Percentiles rank a stretch among this genome's conserved stretches.
phyloP scores from a whole-genome alignment of 2,329 filamentous ascomycete species.

The Myotisia sp. region DNA sequence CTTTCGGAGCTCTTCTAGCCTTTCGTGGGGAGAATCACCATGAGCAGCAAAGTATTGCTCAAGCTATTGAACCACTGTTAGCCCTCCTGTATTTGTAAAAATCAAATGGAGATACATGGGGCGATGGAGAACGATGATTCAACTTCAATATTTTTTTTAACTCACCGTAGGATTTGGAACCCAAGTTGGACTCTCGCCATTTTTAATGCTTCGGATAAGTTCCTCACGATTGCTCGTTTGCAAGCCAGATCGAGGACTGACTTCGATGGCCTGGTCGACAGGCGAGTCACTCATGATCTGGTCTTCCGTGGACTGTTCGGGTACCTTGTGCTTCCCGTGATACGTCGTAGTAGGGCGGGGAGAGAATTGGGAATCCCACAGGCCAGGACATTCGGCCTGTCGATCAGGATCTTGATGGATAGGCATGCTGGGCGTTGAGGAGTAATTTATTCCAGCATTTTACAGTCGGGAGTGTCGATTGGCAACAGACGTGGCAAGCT shows the following conservation, averaged over 20 bases:
- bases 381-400: slow-evolving; percentile 16
- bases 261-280: slow-evolving; percentile 10
- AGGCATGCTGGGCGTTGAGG: slow-evolving; percentile 15
- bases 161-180: slow-evolving; percentile 47
- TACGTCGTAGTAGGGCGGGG: slow-evolving; percentile 2
- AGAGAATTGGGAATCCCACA: background rate
- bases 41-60: slow-evolving; percentile 27
- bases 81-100: slow-evolving; percentile 8
- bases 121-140: background rate
- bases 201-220: slow-evolving; percentile 73
- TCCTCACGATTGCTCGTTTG: slow-evolving; percentile 49
- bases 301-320: slow-evolving; percentile 7
- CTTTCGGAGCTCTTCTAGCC: slow-evolving; percentile 16
- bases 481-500: slow-evolving; percentile 12
- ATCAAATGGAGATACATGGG: background rate
- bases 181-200: slow-evolving; percentile 62
- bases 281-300: slow-evolving; percentile 11
- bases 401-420: slow-evolving; percentile 20
- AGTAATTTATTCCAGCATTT: slow-evolving; percentile 3
- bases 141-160: slow-evolving; percentile 7
- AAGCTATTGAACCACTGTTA: slow-evolving; percentile 18
- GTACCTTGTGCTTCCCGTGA: slow-evolving; percentile 9
- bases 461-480: slow-evolving; percentile 3
- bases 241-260: slow-evolving; percentile 13
- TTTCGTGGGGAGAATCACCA: slow-evolving; percentile 25